phyloP scores from a whole-genome alignment of 2,329 filamentous ascomycete genomes.

The Trichoderma atroviride region DNA sequence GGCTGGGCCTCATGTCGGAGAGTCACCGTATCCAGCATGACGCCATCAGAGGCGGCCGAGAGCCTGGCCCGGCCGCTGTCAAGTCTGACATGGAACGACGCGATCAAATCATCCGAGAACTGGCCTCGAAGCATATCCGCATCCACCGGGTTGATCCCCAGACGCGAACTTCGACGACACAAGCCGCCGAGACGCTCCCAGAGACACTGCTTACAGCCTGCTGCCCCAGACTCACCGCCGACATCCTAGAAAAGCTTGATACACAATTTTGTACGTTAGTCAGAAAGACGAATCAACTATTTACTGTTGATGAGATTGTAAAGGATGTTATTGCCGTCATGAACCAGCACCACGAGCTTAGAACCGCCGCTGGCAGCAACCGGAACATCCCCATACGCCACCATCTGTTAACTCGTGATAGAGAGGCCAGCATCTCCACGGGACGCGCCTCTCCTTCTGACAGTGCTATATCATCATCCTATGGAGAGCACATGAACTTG shows the following conservation, averaged over 20 bases:
- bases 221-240: constrained; percentile 51
- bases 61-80: constrained; percentile 39
- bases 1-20: constrained; percentile 62
- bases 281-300: constrained; percentile 43
- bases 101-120: constrained; percentile 45
- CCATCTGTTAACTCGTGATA: constrained; percentile 12
- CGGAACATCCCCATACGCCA: constrained; percentile 16
- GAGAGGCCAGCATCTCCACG: background rate
- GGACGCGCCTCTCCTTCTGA: background rate
- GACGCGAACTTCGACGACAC: constrained; percentile 37
- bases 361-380: background rate
- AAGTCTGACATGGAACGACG: constrained; percentile 30
- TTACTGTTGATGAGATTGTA: constrained; percentile 50
- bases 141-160: constrained; percentile 48
- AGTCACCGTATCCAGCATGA: constrained; percentile 53
- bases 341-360: constrained; percentile 26
- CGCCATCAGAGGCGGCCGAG: constrained; percentile 33
- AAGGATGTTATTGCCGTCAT: constrained; percentile 49
- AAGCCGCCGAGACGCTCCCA: constrained; percentile 36
- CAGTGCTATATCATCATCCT: background rate
- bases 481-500: background rate
- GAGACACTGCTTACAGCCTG: constrained; percentile 40
- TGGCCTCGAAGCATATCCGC: constrained; percentile 51
- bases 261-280: constrained; percentile 54
- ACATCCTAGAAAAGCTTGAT: constrained; percentile 52